These are phyloP conservation scores for Fagopyrum tataricum DNA, from an alignment of 148 eudicot genomes.

Conservation along the genomic window DNA sequence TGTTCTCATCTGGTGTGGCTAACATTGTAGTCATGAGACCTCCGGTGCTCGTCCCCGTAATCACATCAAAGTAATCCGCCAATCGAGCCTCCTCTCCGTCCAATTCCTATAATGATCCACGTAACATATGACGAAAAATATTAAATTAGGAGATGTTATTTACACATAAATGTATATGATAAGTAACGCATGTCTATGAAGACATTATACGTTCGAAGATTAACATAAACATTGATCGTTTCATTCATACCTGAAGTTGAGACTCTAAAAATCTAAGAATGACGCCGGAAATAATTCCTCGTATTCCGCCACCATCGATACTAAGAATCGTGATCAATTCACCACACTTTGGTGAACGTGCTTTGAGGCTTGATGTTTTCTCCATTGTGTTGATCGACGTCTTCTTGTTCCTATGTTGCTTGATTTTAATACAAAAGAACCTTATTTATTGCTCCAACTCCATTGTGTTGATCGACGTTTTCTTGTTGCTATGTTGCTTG, in stretches of 20 bases:
- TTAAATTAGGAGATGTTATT: no score
- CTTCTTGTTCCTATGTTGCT: background rate
- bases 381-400: background rate
- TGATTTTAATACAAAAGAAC: background rate
- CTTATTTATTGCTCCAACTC: background rate
- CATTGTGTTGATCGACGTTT: background rate
- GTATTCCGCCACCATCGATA: conserved; percentile 68
- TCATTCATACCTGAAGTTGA: conserved; percentile 40
- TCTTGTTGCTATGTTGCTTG: background rate
- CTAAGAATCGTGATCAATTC: conserved; percentile 48
- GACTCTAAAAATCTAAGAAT: conserved; percentile 41
- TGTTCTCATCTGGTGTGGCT: conserved; percentile 30
- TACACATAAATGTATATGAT: no score
- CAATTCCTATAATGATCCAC: conserved; percentile 18
- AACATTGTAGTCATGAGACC: conserved; percentile 56
- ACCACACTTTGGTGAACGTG: conserved; percentile 20
- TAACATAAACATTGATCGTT: no score
- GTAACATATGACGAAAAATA: background rate
- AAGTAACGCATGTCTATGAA: no score
- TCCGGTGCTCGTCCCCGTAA: conserved; percentile 57
- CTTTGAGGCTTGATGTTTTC: conserved; percentile 1
- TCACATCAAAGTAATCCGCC: conserved; percentile 55
- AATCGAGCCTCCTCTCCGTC: conserved; percentile 46
- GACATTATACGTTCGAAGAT: no score
- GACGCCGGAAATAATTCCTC: conserved; percentile 51